Evolutionary conservation across 2,329 filamentous ascomycete genomes (phyloP), one percentile per base, ranked within the genome.

Genomic region (Sclerotinia trifoliorum): DNA sequence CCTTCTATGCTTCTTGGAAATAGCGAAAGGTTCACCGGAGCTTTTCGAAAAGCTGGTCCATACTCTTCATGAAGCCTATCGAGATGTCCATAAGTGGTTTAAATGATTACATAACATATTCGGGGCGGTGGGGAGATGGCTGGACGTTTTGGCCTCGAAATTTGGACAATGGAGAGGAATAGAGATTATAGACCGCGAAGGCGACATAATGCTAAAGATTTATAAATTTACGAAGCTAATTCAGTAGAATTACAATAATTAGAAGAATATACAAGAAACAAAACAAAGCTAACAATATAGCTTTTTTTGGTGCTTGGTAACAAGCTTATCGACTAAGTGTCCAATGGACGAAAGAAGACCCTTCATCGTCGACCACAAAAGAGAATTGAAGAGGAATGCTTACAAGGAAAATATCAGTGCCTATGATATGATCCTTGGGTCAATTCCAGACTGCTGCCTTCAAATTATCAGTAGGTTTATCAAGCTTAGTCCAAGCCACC

Each of bases 151-250:
- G 78, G 1, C 78, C 77, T 0, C 74, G 77, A 61, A 74, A 78
- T 26, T 74, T 74, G 10, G 74, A 71, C 1, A 77, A 70, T 3
- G 76, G 78, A 52, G 79, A 77, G 48, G 74, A 73, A 29, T 56
- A 69, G 1, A 71, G 21, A 32, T 69, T 64, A 35, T 73, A 72
- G 48, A 69, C n/a, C 48, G 64, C 29, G 32, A 35, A 57, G 19
- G 35, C 17, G 39, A 56, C 19, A 48, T 35, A 58, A 29, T 66
- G 42, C 52, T 66, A 13, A 17, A 26, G 7, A 21, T 21, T 42
- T 39, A 29, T n/a, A 49, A 35, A 39, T 3, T 49, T 26, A 35
- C 15, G 44, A 5, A 7, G 10, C n/a, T 13, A 29, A 32, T 61
- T 13, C 15, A 35, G 32, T n/a, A 32, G 19, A 19, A n/a, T 2